Conservation (phyloP, 2,329 filamentous ascomycete species). For the Colletotrichum tropicale region DNA sequence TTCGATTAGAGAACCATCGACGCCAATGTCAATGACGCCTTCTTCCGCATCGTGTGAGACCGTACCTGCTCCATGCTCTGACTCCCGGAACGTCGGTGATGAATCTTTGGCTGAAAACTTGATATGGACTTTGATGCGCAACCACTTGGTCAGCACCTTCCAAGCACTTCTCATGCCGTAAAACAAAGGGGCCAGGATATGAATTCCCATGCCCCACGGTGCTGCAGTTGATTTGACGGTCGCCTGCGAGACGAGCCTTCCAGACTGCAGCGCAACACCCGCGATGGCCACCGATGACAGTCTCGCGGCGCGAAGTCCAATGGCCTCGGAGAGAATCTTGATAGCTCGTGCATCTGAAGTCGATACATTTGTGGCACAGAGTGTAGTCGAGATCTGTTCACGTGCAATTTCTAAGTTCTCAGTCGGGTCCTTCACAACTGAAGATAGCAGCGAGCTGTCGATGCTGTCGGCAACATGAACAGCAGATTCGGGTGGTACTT, state of each 20-base stretch:
- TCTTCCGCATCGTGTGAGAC: slow-evolving; percentile 26
- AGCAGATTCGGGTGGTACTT: slow-evolving; percentile 16
- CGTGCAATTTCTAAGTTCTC: slow-evolving; percentile 57
- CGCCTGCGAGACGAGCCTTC: background rate
- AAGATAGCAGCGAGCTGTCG: slow-evolving; percentile 71
- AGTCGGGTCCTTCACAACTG: slow-evolving; percentile 63
- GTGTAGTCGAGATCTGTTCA: slow-evolving; percentile 25
- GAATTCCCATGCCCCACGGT: background rate
- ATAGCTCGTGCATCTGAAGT: slow-evolving; percentile 67
- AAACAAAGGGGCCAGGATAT: background rate
- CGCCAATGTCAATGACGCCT: slow-evolving; percentile 67
- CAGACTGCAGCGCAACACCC: slow-evolving; percentile 25
- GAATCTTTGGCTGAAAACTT: background rate
- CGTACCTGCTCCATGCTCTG: accelerated
- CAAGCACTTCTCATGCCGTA: background rate
- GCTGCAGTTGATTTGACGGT: background rate
- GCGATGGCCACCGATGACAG: slow-evolving; percentile 26
- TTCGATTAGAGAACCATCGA: slow-evolving; percentile 75
- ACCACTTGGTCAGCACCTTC: background rate
- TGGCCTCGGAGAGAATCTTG: slow-evolving; percentile 53
- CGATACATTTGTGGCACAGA: slow-evolving; percentile 46
- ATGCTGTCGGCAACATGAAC: slow-evolving; percentile 69
- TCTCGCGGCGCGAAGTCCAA: slow-evolving; percentile 24
- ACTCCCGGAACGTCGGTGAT: background rate
- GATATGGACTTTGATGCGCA: background rate